Percentiles rank a stretch among this genome's conserved stretches.
Evolutionary conservation across 2,329 filamentous ascomycete species (phyloP).

Genomic region (Fusarium succisae): DNA sequence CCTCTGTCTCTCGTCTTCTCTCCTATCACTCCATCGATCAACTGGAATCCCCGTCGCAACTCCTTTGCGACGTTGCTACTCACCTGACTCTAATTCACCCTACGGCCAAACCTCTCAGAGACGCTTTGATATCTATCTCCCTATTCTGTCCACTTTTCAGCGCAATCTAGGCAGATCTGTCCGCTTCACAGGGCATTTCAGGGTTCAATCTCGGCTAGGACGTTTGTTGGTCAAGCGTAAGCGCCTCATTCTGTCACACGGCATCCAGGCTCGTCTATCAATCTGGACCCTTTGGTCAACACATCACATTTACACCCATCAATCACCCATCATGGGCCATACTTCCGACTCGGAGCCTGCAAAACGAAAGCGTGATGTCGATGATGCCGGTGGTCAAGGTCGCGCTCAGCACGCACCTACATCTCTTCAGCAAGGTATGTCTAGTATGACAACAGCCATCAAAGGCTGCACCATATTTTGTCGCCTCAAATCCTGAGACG

Average conservation of each 20-base stretch:
- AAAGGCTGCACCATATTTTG: slow-evolving; percentile 27
- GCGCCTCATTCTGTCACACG: background rate
- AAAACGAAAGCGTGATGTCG: slow-evolving; percentile 60
- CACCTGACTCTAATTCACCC: slow-evolving; percentile 27
- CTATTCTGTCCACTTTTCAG: background rate
- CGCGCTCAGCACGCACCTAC: slow-evolving; percentile 55
- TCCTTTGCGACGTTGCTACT: slow-evolving; percentile 27
- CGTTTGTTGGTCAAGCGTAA: slow-evolving; percentile 7
- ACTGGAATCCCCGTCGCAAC: slow-evolving; percentile 20
- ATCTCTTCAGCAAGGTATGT: slow-evolving; percentile 56
- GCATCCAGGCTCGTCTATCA: background rate
- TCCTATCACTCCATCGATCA: background rate
- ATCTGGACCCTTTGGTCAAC: background rate
- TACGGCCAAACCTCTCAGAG: slow-evolving; percentile 20
- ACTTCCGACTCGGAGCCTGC: slow-evolving; percentile 53
- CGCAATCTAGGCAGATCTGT: background rate
- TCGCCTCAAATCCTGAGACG: slow-evolving; percentile 31
- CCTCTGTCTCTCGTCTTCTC: background rate
- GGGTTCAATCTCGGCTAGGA: slow-evolving; percentile 16
- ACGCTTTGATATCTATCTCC: slow-evolving; percentile 14
- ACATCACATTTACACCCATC: slow-evolving; percentile 5
- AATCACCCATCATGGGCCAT: slow-evolving; percentile 52
- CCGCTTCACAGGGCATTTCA: slow-evolving; percentile 1
- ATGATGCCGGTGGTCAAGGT: slow-evolving; percentile 54
- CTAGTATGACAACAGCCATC: slow-evolving; percentile 28